phyloP scores from a whole-genome alignment of 1,284 basidiomycete species.

The Naganishia sp. region DNA sequence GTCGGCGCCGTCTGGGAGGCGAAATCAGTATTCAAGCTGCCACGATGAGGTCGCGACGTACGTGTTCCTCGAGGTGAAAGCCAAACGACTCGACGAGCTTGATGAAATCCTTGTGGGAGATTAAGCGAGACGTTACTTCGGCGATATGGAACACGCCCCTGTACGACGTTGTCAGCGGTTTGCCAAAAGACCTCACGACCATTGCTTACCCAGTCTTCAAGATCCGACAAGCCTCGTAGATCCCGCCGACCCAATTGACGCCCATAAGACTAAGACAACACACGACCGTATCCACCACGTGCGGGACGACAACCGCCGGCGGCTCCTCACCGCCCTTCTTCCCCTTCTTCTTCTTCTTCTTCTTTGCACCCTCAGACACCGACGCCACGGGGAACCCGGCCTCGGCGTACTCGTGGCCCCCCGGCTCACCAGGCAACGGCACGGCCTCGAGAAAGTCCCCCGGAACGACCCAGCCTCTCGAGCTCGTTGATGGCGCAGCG shows the following conservation, averaged over 20 bases:
- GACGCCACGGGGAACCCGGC: not conserved
- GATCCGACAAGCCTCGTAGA: conserved; percentile 86
- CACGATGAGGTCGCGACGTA: conserved; percentile 45
- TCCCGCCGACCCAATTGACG: conserved; percentile 88
- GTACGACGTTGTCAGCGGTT: conserved; percentile 3
- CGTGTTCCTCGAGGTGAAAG: conserved; percentile 75
- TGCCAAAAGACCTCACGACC: not conserved
- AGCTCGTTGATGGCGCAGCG: not conserved
- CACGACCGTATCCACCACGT: conserved; percentile 85
- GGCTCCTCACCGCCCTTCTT: not conserved
- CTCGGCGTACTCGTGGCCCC: conserved; percentile 20
- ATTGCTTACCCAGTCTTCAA: conserved; percentile 70
- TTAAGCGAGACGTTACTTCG: conserved; percentile 90
- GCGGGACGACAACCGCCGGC: conserved; percentile 28
- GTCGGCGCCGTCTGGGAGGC: conserved; percentile 61
- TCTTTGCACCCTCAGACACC: not conserved
- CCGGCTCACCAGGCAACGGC: conserved; percentile 38
- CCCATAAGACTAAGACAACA: conserved; percentile 97
- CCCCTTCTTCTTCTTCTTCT: conserved; percentile 7
- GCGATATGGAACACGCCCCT: conserved; percentile 90
- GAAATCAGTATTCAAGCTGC: conserved; percentile 28
- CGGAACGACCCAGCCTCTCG: conserved; percentile 33
- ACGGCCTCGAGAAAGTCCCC: conserved; percentile 34
- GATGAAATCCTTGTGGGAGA: conserved; percentile 72
- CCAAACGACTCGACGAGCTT: conserved; percentile 72